phyloP scores from a whole-genome alignment of 78 protist species.

The Guillardia theta region DNA sequence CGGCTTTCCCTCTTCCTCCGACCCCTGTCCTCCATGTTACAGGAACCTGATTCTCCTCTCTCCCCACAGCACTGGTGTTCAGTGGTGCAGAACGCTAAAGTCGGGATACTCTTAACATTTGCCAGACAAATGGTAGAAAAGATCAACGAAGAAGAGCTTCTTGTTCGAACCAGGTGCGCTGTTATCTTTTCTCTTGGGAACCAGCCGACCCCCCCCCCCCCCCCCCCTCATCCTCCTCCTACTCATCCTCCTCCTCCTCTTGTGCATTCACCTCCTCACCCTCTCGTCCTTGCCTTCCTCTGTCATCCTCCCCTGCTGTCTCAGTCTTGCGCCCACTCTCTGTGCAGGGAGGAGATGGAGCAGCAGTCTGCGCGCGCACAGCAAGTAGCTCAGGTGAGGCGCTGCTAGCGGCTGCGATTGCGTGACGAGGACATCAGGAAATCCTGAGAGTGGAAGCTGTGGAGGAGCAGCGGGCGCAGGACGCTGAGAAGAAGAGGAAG shows the following conservation, averaged over 20 bases:
- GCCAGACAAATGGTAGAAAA: too few species aligned
- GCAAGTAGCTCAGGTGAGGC: too few species aligned
- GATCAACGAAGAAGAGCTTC: too few species aligned
- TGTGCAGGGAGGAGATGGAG: too few species aligned
- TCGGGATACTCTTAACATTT: too few species aligned
- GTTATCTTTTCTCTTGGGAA: not conserved
- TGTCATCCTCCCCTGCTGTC: not conserved
- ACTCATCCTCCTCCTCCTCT: not conserved
- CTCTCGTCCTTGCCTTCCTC: not conserved
- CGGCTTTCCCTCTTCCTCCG: too few species aligned
- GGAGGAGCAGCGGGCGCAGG: not conserved
- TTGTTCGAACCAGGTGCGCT: too few species aligned
- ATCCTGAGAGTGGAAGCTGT: not conserved
- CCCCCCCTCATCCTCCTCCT: not conserved
- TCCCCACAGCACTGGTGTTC: too few species aligned
- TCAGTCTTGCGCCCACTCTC: not conserved
- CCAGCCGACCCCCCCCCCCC: not conserved
- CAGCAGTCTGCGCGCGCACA: too few species aligned
- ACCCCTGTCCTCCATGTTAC: too few species aligned
- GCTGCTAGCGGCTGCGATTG: not conserved
- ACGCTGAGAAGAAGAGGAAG: not conserved
- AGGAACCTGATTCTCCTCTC: too few species aligned
- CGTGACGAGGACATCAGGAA: not conserved
- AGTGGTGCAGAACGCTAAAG: too few species aligned
- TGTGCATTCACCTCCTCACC: not conserved